Conservation (phyloP, 495 filamentous ascomycete genomes). For the Xylaria palmicola region DNA sequence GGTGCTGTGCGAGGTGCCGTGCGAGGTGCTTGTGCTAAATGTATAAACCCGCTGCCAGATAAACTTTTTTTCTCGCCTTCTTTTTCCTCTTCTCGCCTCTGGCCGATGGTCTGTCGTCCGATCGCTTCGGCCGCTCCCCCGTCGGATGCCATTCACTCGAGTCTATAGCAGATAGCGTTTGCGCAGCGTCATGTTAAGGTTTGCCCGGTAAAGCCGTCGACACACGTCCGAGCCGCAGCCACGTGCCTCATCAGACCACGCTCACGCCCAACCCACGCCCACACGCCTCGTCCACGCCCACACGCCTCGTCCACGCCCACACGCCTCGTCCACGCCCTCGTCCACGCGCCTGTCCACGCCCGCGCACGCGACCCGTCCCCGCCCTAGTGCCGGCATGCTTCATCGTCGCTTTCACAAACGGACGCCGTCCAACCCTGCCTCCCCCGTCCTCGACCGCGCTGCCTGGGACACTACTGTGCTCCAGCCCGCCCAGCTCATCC, state of each 20-base stretch:
- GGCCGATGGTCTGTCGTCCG: slow-evolving; percentile 1
- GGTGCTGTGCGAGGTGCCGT: no score
- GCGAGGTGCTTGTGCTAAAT: no score
- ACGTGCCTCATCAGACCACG: no score
- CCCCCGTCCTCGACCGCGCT: slow-evolving; percentile 43
- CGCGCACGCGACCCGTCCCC: background rate
- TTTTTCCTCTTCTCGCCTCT: no score
- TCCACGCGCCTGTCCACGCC: background rate
- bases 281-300: no score
- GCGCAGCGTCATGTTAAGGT: background rate
- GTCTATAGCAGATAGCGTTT: background rate
- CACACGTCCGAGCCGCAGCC: background rate
- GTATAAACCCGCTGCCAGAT: no score
- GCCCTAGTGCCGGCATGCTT: slow-evolving; percentile 42
- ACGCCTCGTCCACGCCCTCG: background rate
- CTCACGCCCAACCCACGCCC: no score
- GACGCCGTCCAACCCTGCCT: slow-evolving; percentile 52
- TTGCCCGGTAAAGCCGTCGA: background rate
- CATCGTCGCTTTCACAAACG: slow-evolving; percentile 56
- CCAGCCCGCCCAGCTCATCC: slow-evolving; percentile 36
- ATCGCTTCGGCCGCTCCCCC: background rate
- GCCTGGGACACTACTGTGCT: slow-evolving; percentile 38
- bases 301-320: background rate
- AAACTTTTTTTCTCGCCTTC: no score
- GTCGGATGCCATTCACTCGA: background rate